Evolutionary conservation across 805 yeast genomes (phyloP), one percentile per base, ranked within the genome.

Genomic region (Candida piceae): DNA sequence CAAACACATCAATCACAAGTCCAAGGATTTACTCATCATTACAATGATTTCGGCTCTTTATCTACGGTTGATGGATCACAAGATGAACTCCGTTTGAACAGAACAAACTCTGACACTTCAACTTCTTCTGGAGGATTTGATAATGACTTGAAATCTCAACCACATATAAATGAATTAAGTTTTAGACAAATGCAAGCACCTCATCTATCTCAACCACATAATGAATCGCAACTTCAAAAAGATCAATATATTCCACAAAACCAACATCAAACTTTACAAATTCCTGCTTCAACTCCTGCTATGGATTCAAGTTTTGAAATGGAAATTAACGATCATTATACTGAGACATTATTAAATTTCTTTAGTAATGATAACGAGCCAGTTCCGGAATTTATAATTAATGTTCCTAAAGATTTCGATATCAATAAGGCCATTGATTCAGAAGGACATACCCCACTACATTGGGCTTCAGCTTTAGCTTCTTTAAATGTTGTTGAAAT

Each of bases 401-500:
- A 67, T 35, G 83, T 84, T 5, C 89, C 90, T 1, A 62, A 66
- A 25, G 74, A 76, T 48, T 76, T 81, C 40, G 73, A 79, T 47
- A 73, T 82, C 35, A 76, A 81, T 53, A 80, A 73, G 41, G 70
- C 80, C 3, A 78, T 84, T 16, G 95, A 84, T 50, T 78, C 77
- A 41, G 93, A 84, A 46, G 90, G 90, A 0, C 88, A 84, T 52
- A 79, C 89, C 0, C 76, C 88, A 1, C 66, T 84, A 36, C 95
- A 84, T 56, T 84, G 95, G 95, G 93, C 94, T 0, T 72, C 86
- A 21, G 80, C 93, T 0, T 73, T 84, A 78, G 90, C 85, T 1
- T 74, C 79, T 41, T 53, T 72, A n/a, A 67, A 71, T 6, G 65
- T 83, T 42, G 70, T 81, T 13, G 78, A 77, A 44, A 63, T 77